phyloP scores from a whole-genome alignment of 176 grass and related monocot species.

The Pontederia paniculata region DNA sequence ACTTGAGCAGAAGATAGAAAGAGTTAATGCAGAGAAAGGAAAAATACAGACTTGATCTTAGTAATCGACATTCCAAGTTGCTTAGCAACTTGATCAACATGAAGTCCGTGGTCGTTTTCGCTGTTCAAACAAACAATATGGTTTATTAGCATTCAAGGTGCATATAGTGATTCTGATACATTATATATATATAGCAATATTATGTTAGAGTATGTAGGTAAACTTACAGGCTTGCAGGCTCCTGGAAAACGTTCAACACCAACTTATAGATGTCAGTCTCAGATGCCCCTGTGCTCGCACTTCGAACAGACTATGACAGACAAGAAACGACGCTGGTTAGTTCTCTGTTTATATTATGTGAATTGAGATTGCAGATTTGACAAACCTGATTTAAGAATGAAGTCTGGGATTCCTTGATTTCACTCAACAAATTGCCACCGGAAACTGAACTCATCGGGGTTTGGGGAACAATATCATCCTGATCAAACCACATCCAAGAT shows the following conservation, averaged over 20 bases:
- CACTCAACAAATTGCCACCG: conserved; percentile 25
- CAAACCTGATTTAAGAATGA: conserved; percentile 40
- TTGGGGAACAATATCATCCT: conserved; percentile 35
- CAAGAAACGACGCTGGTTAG: conserved; percentile 1
- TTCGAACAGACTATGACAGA: conserved; percentile 20
- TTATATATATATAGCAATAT: background rate
- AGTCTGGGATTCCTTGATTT: conserved; percentile 26
- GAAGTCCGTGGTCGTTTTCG: conserved; percentile 67
- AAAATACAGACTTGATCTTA: conserved; percentile 43
- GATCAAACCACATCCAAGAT: background rate
- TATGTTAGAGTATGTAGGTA: background rate
- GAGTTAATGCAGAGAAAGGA: conserved; percentile 3
- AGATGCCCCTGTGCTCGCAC: conserved; percentile 13
- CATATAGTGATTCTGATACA: background rate
- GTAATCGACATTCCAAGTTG: conserved; percentile 28
- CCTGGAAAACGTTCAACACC: conserved; percentile 62
- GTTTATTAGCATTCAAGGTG: background rate
- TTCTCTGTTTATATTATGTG: conserved; percentile 1
- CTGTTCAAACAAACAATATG: conserved; percentile 18
- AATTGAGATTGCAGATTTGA: conserved; percentile 6
- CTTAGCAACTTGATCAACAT: conserved; percentile 58
- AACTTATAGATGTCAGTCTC: conserved; percentile 43
- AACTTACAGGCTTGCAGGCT: conserved; percentile 78
- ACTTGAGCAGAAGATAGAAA: background rate
- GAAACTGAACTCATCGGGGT: conserved; percentile 20